Base-by-base conservation (phyloP, 2,329 filamentous ascomycete species). In the Aspergillus quadricinctus region DNA sequence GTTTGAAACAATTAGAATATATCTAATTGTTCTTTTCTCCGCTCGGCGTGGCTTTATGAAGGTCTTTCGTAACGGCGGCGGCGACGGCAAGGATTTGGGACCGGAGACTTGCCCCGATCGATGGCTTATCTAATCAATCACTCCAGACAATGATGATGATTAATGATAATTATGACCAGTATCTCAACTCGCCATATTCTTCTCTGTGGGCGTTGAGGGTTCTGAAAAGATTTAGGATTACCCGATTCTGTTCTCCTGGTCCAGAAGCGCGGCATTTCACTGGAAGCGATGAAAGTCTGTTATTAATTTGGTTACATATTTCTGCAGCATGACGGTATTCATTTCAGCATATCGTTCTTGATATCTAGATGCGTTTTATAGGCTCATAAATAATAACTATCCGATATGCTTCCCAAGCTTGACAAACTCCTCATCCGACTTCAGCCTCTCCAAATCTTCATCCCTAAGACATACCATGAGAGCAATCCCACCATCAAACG, bases 371-470 rank as follows among this genome's bases (percentile, higher is more conserved):
- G 21, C 19, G 21, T 23, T 49, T 23, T 14, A 11, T 17, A 23
- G 10, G 4, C 41, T 43, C 48, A 19, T 61, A 57, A 48, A 52
- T 54, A n/a, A 29, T 29, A 43, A 4, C 6, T 41, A 76, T 8
- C 71, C 73, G 41, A 77, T 61, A 61, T 71, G 75, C 14, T 28
- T 64, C 1, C 66, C 73, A 64, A 73, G 79, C 48, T 61, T 72
- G 10, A 17, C 54, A 56, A 81, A 81, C 49, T 76, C 72, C 23
- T 70, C 65, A 64, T 83, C 80, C 1, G 3, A 49, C 57, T 61
- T 76, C 52, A 84, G 61, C 51, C 66, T 66, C 40, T 74, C 68
- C 73, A 83, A 71, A 61, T 83, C 81, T 31, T 78, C 77, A 28
- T 79, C 73, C 43, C 73, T 70, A 52, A 83, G 60, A 59, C 77